These are phyloP conservation scores for Thielaviopsis euricoi DNA, from an alignment of 2,329 filamentous ascomycete species.

Conservation along the genomic window DNA sequence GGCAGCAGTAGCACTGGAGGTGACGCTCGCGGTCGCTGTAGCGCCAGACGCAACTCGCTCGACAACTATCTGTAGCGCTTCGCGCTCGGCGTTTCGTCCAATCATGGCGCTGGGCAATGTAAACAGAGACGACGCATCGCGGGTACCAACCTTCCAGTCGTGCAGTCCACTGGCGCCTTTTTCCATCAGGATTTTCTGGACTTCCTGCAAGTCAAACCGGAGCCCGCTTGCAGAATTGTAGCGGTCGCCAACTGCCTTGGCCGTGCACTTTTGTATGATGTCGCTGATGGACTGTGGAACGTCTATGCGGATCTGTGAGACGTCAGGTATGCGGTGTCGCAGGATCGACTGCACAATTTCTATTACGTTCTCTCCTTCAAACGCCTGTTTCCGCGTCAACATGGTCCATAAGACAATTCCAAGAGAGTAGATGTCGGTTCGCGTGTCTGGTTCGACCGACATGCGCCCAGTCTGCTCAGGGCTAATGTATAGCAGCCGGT, in stretches of 20 bases:
- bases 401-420: conserved; percentile 82
- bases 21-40: conserved; percentile 21
- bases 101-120: conserved; percentile 69
- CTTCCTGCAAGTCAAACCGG: conserved; percentile 59
- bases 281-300: conserved; percentile 67
- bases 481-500: conserved; percentile 82
- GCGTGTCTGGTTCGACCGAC: conserved; percentile 76
- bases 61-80: conserved; percentile 56
- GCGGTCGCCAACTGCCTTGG: conserved; percentile 71
- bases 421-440: conserved; percentile 86
- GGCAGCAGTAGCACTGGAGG: conserved; percentile 2
- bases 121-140: conserved; percentile 85
- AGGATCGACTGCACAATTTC: conserved; percentile 87
- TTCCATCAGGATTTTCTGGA: conserved; percentile 57
- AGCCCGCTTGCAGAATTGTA: conserved; percentile 83
- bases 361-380: conserved; percentile 62
- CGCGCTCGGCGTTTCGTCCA: conserved; percentile 57
- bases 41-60: conserved; percentile 59
- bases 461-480: conserved; percentile 90
- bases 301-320: conserved; percentile 64
- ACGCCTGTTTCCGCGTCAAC: conserved; percentile 63
- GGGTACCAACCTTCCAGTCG: conserved; percentile 61
- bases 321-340: conserved; percentile 57
- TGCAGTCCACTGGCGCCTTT: conserved; percentile 57
- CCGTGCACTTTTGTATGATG: conserved; percentile 83